phyloP scores from a whole-genome alignment of 495 filamentous ascomycete genomes.

The Letharia columbiana region DNA sequence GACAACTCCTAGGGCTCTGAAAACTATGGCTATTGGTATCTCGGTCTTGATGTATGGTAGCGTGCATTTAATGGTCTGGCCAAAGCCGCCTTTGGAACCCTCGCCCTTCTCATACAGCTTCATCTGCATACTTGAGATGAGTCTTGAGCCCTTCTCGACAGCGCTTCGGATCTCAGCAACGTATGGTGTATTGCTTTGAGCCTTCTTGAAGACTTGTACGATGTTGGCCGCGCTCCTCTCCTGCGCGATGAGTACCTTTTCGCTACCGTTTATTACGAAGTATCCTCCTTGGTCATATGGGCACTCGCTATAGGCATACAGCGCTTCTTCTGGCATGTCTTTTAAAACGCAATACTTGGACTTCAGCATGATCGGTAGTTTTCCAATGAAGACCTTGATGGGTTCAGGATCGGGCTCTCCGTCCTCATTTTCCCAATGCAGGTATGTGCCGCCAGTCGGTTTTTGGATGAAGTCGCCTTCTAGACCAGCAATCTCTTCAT shows the following conservation, averaged over 20 bases:
- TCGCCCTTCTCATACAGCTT: constrained; percentile 83
- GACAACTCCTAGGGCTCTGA: constrained; percentile 89
- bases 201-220: constrained; percentile 97
- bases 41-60: constrained; percentile 90
- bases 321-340: constrained; percentile 65
- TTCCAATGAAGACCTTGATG: constrained; percentile 74
- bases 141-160: constrained; percentile 86
- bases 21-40: constrained; percentile 87
- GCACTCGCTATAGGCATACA: constrained; percentile 87
- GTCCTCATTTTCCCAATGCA: constrained; percentile 44
- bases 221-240: constrained; percentile 97
- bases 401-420: constrained; percentile 56
- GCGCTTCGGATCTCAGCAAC: constrained; percentile 94
- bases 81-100: constrained; percentile 63
- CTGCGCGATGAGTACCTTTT: constrained; percentile 97
- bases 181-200: constrained; percentile 77
- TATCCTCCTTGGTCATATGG: constrained; percentile 97
- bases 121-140: constrained; percentile 83
- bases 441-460: constrained; percentile 38
- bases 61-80: constrained; percentile 78
- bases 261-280: constrained; percentile 98
- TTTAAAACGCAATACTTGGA: constrained; percentile 85
- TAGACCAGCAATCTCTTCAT: constrained; percentile 39
- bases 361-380: constrained; percentile 95
- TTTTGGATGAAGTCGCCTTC: constrained; percentile 38